Percentiles rank a stretch among this genome's conserved stretches.
Evolutionary conservation across 768 basidiomycete genomes (phyloP).

Genomic region (Rhodotorula sphaerocarpa): DNA sequence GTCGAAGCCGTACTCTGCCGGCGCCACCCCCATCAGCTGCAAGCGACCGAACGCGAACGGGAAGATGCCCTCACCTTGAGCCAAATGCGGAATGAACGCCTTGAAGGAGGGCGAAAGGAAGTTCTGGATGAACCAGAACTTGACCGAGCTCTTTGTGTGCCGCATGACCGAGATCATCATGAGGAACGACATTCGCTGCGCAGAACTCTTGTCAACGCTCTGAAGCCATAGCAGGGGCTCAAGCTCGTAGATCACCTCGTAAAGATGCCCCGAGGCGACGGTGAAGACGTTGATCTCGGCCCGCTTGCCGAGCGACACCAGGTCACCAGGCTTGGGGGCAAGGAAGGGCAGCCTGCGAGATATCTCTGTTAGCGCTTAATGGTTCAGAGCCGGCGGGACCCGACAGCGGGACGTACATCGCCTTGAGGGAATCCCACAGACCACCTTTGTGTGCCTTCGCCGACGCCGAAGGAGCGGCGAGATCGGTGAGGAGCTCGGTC

Average conservation of each 20-base stretch:
- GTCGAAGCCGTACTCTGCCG: slow-evolving; percentile 87
- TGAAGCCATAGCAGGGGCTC: not conserved
- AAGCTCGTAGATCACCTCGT: slow-evolving; percentile 57
- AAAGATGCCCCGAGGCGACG: slow-evolving; percentile 89
- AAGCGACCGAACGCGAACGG: not conserved
- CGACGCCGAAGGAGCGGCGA: not conserved
- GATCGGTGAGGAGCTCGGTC: slow-evolving; percentile 65
- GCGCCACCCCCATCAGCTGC: slow-evolving; percentile 56
- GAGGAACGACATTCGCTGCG: slow-evolving; percentile 87
- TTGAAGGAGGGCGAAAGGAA: slow-evolving; percentile 92
- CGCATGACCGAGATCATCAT: slow-evolving; percentile 95
- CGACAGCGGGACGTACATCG: slow-evolving; percentile 46
- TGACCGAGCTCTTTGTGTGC: slow-evolving; percentile 88
- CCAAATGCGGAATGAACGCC: slow-evolving; percentile 41
- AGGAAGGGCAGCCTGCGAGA: slow-evolving; percentile 27
- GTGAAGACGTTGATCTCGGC: slow-evolving; percentile 99
- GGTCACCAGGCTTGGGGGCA: slow-evolving; percentile 20
- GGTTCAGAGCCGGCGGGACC: too few species aligned
- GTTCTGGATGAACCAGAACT: slow-evolving; percentile 99
- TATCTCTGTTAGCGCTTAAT: not conserved
- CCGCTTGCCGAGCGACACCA: slow-evolving; percentile 36
- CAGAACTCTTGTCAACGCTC: not conserved
- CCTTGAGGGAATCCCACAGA: slow-evolving; percentile 46
- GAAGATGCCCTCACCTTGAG: not conserved
- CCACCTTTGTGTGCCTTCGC: not conserved